phyloP scores from a whole-genome alignment of 768 basidiomycete species.

The Guyanaporus albipodus region DNA sequence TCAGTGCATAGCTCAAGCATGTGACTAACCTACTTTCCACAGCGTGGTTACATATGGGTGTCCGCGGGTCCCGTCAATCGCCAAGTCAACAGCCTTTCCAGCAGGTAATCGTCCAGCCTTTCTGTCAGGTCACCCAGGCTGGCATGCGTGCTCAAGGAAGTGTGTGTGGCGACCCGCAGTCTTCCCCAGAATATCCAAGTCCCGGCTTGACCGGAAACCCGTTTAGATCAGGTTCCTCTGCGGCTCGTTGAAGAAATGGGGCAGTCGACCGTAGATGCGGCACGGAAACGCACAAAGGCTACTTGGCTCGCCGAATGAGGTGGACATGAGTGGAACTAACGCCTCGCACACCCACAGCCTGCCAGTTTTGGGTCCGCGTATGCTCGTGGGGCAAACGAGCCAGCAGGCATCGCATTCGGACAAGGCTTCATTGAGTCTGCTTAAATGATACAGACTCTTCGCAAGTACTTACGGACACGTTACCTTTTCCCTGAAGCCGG shows the following conservation, averaged over 20 bases:
- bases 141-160: conserved; percentile 15
- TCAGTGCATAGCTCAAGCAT: conserved; percentile 15
- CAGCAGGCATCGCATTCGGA: conserved; percentile 5
- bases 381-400: conserved; percentile 1
- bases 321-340: conserved; percentile 14
- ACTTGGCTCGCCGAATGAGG: conserved; percentile 16
- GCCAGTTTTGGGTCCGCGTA: conserved; percentile 11
- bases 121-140: conserved; percentile 9
- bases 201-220: conserved; percentile 9
- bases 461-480: conserved; percentile 16
- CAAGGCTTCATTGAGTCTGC: conserved; percentile 10
- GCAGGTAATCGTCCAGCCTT: conserved; percentile 19
- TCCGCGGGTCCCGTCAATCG: conserved; percentile 24
- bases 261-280: conserved; percentile 13
- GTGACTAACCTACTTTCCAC: conserved; percentile 2
- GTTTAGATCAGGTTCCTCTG: conserved; percentile 11
- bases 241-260: conserved; percentile 6
- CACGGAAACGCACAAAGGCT: conserved; percentile 21
- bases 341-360: conserved; percentile 9
- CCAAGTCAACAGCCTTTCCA: conserved; percentile 23
- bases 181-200: conserved; percentile 9
- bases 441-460: conserved; percentile 5
- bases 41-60: conserved; percentile 15
- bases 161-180: conserved; percentile 12
- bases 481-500: conserved; percentile 14